These are phyloP conservation scores for Trypanosoma lewisi DNA, from an alignment of 208 protist genomes.

Conservation along the genomic window DNA sequence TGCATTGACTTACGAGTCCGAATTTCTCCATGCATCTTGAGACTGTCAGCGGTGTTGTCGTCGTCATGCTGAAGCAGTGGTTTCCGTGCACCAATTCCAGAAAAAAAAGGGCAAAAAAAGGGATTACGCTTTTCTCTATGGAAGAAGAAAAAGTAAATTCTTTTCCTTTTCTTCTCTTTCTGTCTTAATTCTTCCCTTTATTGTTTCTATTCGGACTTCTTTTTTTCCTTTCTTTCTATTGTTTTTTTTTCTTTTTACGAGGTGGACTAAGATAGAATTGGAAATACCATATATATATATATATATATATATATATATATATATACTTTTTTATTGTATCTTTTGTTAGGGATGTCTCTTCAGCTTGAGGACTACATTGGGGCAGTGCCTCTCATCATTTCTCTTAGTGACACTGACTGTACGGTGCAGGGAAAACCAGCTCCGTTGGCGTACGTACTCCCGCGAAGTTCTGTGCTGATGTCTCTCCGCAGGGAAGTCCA, in stretches of 20 bases:
- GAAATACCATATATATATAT: background rate
- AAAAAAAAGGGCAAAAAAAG: no score
- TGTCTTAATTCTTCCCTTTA: background rate
- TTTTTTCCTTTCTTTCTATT: background rate
- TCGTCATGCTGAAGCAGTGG: no score
- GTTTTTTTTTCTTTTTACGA: background rate
- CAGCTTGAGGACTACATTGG: slow-evolving; percentile 43
- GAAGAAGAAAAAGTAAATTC: background rate
- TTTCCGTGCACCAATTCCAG: no score
- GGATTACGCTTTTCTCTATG: background rate
- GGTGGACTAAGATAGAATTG: background rate
- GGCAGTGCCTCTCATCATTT: slow-evolving; percentile 58
- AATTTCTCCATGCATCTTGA: no score
- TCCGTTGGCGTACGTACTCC: slow-evolving; percentile 54
- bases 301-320: slow-evolving; percentile 1
- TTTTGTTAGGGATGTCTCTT: slow-evolving; percentile 21
- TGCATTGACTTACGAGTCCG: no score
- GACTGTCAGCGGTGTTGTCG: no score
- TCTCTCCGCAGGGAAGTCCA: slow-evolving; percentile 55
- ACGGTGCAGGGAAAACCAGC: slow-evolving; percentile 37
- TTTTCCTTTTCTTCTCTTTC: background rate
- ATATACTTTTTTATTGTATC: background rate
- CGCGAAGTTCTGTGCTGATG: slow-evolving; percentile 61
- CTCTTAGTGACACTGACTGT: slow-evolving; percentile 48
- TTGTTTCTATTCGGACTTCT: background rate